Evolutionary conservation across 2,329 filamentous ascomycete species (phyloP).

Genomic region (Ophiostoma ips): DNA sequence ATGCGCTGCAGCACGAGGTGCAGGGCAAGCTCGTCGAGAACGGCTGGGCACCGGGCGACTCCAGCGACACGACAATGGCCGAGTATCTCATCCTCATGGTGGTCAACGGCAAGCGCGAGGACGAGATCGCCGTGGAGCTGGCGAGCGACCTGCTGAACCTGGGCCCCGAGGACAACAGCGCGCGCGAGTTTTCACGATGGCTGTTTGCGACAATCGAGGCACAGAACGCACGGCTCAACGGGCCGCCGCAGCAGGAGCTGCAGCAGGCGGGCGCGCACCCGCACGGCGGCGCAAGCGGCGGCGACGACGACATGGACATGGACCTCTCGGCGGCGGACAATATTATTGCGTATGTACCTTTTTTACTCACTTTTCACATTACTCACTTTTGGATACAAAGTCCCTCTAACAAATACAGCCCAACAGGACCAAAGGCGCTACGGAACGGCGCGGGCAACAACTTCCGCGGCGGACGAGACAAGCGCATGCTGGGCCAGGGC

Average conservation of each 20-base stretch:
- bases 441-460: conserved; percentile 46
- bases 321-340: conserved; percentile 28
- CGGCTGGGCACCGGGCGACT: conserved; percentile 73
- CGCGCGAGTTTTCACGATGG: conserved; percentile 77
- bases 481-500: conserved; percentile 74
- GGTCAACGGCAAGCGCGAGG: conserved; percentile 83
- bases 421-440: conserved; percentile 92
- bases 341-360: neutral
- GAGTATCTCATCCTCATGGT: conserved; percentile 98
- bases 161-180: conserved; percentile 67
- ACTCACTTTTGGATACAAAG: too few relatives aligned
- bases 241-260: conserved; percentile 15
- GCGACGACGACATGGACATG: conserved; percentile 59
- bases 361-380: neutral
- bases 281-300: neutral
- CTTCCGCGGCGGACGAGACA: conserved; percentile 48
- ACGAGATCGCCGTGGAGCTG: conserved; percentile 78
- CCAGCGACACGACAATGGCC: conserved; percentile 67
- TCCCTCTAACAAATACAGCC: conserved; percentile 36
- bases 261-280: neutral
- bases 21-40: conserved; percentile 86
- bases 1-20: conserved; percentile 68
- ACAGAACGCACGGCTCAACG: conserved; percentile 50
- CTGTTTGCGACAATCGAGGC: conserved; percentile 74
- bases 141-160: conserved; percentile 76